Evolutionary conservation across 192 early-diverging fungal species (phyloP), one percentile per base, ranked within the genome.

Genomic region (Entophlyctis luteolus): DNA sequence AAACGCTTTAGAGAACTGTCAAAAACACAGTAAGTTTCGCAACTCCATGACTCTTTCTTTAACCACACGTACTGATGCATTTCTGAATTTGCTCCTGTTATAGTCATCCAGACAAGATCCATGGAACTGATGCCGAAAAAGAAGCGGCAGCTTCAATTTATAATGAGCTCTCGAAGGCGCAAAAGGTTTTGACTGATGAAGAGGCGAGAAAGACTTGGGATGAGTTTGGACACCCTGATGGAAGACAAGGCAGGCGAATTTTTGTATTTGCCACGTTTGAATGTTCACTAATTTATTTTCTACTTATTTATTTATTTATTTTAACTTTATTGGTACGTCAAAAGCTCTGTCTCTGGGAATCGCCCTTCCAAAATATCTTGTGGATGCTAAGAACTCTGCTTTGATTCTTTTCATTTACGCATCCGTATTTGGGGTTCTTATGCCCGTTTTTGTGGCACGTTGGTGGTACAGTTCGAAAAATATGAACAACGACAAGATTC

Each of bases 211-310:
- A 90, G 67, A 92, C 90, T 75, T 99, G 88, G 80, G 93, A 97
- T 65, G 92, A 99, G 74, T 95, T 83, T 63, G 95, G 95, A 55
- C 93, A 98, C 74, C 95, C 96, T 18, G 96, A 99, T 74, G 96
- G 96, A 14, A 94, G 91, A 70, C 94, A 96, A 76, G 50, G 79
- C 79, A 69, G 36, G 35, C 34, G 4, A 1, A 25, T 57, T 31
- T 27, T 72, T 73, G 18, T 75, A 10, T 16, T 3, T 47, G n/a
- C 4, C 4, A 20, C 70, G 2, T 46, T 46, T 4, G 16, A 28
- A 23, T 2, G 39, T 35, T n/a, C n/a, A n/a, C n/a, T n/a, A 58
- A 59, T 27, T 2, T 20, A 20, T 59, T 59, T 39, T 59, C 25
- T 59, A 1, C 75, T 23, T 53, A 23, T n/a, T 23, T 53, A 23